A percentile compares a stretch with the other conserved stretches of the same genome.
phyloP scores from a whole-genome alignment of 78 protist species.

The Goniomonas avonlea region DNA sequence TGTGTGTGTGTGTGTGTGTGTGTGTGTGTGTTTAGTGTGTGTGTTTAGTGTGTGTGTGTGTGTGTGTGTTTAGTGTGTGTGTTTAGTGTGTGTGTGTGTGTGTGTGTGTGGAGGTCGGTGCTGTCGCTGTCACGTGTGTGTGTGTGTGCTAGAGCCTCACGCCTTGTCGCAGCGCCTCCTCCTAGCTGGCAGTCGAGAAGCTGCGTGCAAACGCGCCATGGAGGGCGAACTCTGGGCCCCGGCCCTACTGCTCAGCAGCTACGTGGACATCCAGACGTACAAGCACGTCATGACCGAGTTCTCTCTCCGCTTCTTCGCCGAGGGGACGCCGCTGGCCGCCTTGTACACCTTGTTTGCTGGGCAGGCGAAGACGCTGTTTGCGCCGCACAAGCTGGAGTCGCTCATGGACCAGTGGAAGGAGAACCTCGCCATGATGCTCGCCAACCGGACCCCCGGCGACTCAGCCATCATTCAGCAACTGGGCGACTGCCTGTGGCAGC shows the following conservation, averaged over 20 bases:
- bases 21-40: too few relatives aligned
- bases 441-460: constrained; percentile 18
- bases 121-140: neutral
- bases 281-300: neutral
- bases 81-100: neutral
- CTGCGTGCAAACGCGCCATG: constrained; percentile 3
- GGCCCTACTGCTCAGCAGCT: constrained; percentile 16
- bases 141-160: neutral
- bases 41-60: too few relatives aligned
- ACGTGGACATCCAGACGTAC: constrained; percentile 20
- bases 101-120: neutral
- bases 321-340: neutral
- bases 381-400: neutral
- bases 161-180: neutral
- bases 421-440: constrained; percentile 8
- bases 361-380: neutral
- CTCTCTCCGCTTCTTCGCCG: neutral
- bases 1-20: too few relatives aligned
- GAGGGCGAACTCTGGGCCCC: constrained; percentile 22
- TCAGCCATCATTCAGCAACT: neutral
- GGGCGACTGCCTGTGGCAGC: neutral
- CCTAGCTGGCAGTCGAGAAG: neutral
- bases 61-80: neutral
- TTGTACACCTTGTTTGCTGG: constrained; percentile 11
- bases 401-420: neutral